A percentile compares a stretch with the other conserved stretches of the same genome.
Conservation (phyloP, 495 filamentous ascomycete species). For the Copromyces sp. region DNA sequence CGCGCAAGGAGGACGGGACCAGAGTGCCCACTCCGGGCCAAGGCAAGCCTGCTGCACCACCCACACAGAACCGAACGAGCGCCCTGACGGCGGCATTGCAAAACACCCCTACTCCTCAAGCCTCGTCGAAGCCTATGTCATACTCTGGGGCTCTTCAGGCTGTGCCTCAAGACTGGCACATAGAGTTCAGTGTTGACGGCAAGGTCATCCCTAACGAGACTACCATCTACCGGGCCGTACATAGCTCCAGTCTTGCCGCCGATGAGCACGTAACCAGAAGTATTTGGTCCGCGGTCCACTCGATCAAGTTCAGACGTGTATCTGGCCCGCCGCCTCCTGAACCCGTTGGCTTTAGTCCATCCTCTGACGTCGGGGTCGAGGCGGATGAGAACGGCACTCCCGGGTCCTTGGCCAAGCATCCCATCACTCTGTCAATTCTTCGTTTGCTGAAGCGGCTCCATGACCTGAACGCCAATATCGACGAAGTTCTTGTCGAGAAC, state of each 20-base stretch:
- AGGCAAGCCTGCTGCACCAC: constrained; percentile 25
- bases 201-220: constrained; percentile 81
- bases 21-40: constrained; percentile 78
- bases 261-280: constrained; percentile 61
- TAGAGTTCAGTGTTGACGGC: constrained; percentile 85
- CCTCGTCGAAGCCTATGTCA: constrained; percentile 49
- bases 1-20: constrained; percentile 93
- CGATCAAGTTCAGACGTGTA: constrained; percentile 84
- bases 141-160: constrained; percentile 76
- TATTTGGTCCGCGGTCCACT: constrained; percentile 82
- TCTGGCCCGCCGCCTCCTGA: constrained; percentile 82
- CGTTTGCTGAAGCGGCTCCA: constrained; percentile 85
- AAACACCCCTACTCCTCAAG: constrained; percentile 38
- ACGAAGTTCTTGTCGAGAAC: constrained; percentile 90
- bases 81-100: constrained; percentile 40
- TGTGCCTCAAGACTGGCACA: constrained; percentile 90
- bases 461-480: constrained; percentile 86
- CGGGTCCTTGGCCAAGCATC: constrained; percentile 72
- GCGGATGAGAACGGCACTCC: constrained; percentile 53
- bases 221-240: constrained; percentile 92
- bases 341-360: constrained; percentile 50
- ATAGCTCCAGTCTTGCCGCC: constrained; percentile 55
- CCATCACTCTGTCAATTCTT: constrained; percentile 76
- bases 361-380: constrained; percentile 35
- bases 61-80: constrained; percentile 25